A percentile compares a stretch with the other conserved stretches of the same genome.
Evolutionary conservation across 495 filamentous ascomycete species (phyloP).

Genomic region (Corynascus novoguineensis): DNA sequence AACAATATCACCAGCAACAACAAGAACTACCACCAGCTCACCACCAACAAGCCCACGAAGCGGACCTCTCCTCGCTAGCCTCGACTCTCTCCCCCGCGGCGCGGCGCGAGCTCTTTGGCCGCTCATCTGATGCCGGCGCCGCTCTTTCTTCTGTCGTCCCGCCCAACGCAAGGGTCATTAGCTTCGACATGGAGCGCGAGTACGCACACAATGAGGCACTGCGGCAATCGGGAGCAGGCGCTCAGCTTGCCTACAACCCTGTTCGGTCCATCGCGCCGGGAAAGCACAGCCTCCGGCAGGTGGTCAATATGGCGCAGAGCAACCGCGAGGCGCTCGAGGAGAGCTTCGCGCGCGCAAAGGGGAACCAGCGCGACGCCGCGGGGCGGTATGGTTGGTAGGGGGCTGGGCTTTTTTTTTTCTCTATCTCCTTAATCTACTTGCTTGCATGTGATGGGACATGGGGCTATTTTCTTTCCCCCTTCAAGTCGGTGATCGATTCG

Average conservation of each 20-base stretch:
- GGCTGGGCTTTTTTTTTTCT: too few species aligned
- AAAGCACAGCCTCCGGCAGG: slow-evolving; percentile 80
- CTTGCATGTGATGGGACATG: too few species aligned
- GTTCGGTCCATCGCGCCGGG: slow-evolving; percentile 79
- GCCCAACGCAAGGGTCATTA: slow-evolving; percentile 50
- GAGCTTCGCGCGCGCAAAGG: slow-evolving; percentile 69
- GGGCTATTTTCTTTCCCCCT: too few species aligned
- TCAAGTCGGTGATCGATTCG: too few species aligned
- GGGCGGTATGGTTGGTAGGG: slow-evolving; percentile 68
- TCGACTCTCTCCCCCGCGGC: slow-evolving; percentile 64
- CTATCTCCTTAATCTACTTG: too few species aligned
- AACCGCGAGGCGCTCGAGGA: slow-evolving; percentile 85
- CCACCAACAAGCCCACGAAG: slow-evolving; percentile 23
- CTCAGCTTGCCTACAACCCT: slow-evolving; percentile 67
- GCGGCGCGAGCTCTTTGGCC: slow-evolving; percentile 77
- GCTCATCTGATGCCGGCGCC: too few species aligned
- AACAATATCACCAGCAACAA: slow-evolving; percentile 19
- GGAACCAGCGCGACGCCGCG: slow-evolving; percentile 71
- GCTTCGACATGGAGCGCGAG: slow-evolving; percentile 81
- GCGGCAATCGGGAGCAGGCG: slow-evolving; percentile 61
- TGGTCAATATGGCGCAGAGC: slow-evolving; percentile 71
- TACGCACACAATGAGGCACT: slow-evolving; percentile 76
- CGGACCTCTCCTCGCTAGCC: slow-evolving; percentile 60
- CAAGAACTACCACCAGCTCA: slow-evolving; percentile 18
- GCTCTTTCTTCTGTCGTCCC: slow-evolving; percentile 23